These are phyloP conservation scores for Sporisorium sorghi DNA, from an alignment of 1,284 basidiomycete species.

Conservation along the genomic window DNA sequence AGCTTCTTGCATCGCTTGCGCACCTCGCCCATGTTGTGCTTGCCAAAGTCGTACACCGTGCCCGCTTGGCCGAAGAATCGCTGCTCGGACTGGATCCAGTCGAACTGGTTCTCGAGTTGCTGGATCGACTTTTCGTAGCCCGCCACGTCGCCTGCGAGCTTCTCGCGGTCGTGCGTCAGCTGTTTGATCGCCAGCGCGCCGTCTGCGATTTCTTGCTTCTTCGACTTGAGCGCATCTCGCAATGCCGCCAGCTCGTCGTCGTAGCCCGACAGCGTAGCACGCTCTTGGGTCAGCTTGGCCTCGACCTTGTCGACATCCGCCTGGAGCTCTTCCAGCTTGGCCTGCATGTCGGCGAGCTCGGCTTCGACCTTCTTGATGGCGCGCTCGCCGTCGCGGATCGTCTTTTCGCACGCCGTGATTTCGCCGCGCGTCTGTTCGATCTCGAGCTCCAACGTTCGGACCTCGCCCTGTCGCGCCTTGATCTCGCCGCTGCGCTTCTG, in stretches of 20 bases:
- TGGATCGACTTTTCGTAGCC: conserved; percentile 62
- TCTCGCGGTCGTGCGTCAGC: conserved; percentile 73
- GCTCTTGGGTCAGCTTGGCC: conserved; percentile 81
- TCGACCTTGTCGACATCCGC: conserved; percentile 77
- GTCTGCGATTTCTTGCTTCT: conserved; percentile 81
- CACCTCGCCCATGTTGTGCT: conserved; percentile 78
- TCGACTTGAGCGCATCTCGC: conserved; percentile 82
- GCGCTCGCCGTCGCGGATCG: conserved; percentile 76
- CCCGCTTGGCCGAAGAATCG: conserved; percentile 83
- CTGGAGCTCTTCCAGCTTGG: conserved; percentile 76
- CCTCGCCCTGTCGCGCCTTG: conserved; percentile 87
- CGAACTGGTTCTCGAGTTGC: conserved; percentile 81
- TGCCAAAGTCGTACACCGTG: conserved; percentile 84
- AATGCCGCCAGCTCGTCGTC: conserved; percentile 87
- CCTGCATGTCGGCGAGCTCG: conserved; percentile 76
- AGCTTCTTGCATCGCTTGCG: conserved; percentile 80
- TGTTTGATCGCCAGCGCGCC: conserved; percentile 79
- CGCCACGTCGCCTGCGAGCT: conserved; percentile 72
- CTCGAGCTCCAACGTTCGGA: conserved; percentile 87
- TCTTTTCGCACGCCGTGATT: conserved; percentile 75
- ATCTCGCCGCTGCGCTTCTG: conserved; percentile 83
- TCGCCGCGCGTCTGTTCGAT: conserved; percentile 88
- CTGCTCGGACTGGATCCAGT: conserved; percentile 89
- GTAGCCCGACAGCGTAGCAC: conserved; percentile 85
- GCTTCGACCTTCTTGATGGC: conserved; percentile 76